phyloP scores from a whole-genome alignment of 768 basidiomycete species.

The Zangia roseola region DNA sequence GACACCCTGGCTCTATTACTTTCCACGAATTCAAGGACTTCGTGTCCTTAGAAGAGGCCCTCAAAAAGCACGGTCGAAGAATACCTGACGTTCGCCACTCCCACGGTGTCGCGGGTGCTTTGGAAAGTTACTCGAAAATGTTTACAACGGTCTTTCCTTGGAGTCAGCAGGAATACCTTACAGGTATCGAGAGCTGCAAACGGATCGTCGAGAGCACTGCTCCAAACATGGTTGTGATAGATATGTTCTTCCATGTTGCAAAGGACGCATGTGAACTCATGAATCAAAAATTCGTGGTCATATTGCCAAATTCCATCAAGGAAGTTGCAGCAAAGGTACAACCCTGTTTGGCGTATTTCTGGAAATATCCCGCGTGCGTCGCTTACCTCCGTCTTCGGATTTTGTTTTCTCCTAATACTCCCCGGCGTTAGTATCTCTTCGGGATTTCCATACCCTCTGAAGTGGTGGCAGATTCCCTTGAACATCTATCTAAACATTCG shows the following conservation, averaged over 20 bases:
- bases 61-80: neutral
- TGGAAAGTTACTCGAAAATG: neutral
- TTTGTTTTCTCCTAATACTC: neutral
- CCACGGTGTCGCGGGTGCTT: conserved; percentile 1
- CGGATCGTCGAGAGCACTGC: conserved; percentile 1
- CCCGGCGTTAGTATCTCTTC: conserved; percentile 2
- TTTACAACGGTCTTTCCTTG: neutral
- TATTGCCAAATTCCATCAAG: neutral
- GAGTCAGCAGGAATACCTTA: conserved; percentile 6
- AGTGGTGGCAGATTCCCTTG: conserved; percentile 15
- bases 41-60: neutral
- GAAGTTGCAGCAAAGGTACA: neutral
- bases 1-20: neutral
- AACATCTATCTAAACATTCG: conserved; percentile 8
- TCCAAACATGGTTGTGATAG: conserved; percentile 1
- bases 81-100: neutral
- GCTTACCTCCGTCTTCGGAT: neutral
- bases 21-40: conserved; percentile 6
- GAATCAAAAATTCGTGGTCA: conserved; percentile 1
- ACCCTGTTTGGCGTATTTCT: neutral
- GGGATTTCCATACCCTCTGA: conserved; percentile 9
- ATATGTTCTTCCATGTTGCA: neutral
- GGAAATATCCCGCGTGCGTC: conserved; percentile 11
- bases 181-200: neutral
- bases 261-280: conserved; percentile 4